Evolutionary conservation across 495 filamentous ascomycete species (phyloP).

Genomic region (Monascus purpureus): DNA sequence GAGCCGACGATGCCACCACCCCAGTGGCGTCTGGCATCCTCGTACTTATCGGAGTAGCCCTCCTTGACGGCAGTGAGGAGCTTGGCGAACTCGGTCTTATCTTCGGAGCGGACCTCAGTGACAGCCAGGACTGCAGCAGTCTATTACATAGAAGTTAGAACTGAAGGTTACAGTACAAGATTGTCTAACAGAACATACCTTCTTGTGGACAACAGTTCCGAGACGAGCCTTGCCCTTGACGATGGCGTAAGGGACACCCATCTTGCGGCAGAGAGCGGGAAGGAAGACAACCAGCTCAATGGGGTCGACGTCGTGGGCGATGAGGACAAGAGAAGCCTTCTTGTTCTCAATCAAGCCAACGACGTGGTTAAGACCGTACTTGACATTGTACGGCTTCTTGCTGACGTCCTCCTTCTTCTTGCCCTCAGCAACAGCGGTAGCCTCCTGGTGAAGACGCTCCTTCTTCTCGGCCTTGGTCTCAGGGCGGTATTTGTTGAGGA

Average conservation of each 20-base stretch:
- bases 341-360: conserved; percentile 99
- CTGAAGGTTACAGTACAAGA: conserved; percentile 1
- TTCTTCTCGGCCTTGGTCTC: conserved; percentile 99
- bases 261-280: conserved; percentile 98
- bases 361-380: conserved; percentile 99
- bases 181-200: conserved; percentile 40
- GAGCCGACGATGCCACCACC: conserved; percentile 99
- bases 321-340: conserved; percentile 95
- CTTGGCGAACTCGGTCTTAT: conserved; percentile 96
- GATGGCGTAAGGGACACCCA: conserved; percentile 98
- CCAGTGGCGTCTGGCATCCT: conserved; percentile 88
- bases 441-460: conserved; percentile 96
- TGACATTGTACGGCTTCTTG: conserved; percentile 99
- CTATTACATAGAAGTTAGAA: conserved; percentile 25
- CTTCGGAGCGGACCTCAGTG: conserved; percentile 91
- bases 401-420: conserved; percentile 99
- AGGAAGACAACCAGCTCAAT: conserved; percentile 99
- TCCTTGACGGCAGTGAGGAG: conserved; percentile 94
- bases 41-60: conserved; percentile 90
- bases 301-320: conserved; percentile 98
- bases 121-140: conserved; percentile 92
- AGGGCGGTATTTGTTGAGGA: conserved; percentile 98
- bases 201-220: conserved; percentile 99
- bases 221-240: conserved; percentile 99
- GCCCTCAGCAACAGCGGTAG: conserved; percentile 88